These are phyloP conservation scores for Iris macrosiphon DNA, from an alignment of 106 monocot genomes.

Conservation along the genomic window DNA sequence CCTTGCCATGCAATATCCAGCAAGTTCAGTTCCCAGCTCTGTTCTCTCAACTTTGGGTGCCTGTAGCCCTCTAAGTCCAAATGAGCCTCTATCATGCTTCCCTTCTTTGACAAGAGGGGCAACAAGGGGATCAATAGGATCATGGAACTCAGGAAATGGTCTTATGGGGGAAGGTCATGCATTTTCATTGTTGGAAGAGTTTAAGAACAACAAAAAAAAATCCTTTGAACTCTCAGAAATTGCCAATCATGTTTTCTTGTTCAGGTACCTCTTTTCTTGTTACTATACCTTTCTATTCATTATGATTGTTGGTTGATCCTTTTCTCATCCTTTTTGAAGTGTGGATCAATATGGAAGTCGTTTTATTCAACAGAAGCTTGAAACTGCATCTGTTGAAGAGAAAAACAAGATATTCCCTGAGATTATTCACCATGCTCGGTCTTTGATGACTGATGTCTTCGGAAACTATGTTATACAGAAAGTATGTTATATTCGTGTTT, in stretches of 20 bases:
- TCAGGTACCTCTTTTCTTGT: slow-evolving; percentile 37
- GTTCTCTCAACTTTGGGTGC: slow-evolving; percentile 28
- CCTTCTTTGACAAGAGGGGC: slow-evolving; percentile 25
- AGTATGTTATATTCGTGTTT: slow-evolving; percentile 20
- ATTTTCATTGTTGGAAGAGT: slow-evolving; percentile 58
- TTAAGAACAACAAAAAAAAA: slow-evolving; percentile 48
- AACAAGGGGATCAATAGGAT: slow-evolving; percentile 28
- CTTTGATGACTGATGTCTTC: slow-evolving; percentile 82
- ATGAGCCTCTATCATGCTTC: slow-evolving; percentile 26
- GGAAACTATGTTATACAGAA: slow-evolving; percentile 92
- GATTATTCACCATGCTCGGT: slow-evolving; percentile 56
- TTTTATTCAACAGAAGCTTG: slow-evolving; percentile 77
- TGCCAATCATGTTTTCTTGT: slow-evolving; percentile 57
- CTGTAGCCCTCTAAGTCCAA: slow-evolving; percentile 25
- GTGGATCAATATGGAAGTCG: slow-evolving; percentile 75
- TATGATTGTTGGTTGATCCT: not conserved
- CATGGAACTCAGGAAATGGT: slow-evolving; percentile 31
- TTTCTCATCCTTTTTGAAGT: slow-evolving; percentile 22
- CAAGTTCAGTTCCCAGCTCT: slow-evolving; percentile 17
- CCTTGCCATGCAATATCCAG: slow-evolving; percentile 37
- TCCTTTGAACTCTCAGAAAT: slow-evolving; percentile 61
- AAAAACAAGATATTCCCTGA: slow-evolving; percentile 66
- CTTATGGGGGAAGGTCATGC: slow-evolving; percentile 24
- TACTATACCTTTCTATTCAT: not conserved
- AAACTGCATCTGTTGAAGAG: slow-evolving; percentile 59